Conservation (phyloP, 2,329 filamentous ascomycete species). For the Remersonia thermophila region DNA sequence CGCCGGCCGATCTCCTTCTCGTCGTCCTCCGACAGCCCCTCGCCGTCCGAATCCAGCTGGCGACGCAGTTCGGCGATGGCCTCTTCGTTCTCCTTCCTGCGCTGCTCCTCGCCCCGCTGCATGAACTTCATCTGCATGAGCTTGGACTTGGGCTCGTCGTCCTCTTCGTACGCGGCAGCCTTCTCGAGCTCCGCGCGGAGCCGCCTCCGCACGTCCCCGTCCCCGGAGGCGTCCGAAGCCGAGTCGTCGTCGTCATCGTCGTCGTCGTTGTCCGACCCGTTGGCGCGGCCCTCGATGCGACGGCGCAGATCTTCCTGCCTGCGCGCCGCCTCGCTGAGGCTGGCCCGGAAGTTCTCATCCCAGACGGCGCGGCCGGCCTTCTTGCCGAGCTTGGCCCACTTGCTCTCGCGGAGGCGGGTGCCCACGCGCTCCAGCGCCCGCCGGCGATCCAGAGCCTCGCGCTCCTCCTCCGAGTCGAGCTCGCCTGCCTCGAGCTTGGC, state of each 20-base stretch:
- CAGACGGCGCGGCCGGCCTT: conserved; percentile 68
- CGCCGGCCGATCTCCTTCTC: conserved; percentile 55
- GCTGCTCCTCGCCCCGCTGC: conserved; percentile 71
- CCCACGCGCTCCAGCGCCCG: conserved; percentile 78
- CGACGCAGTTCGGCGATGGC: conserved; percentile 56
- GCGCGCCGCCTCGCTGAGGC: conserved; percentile 68
- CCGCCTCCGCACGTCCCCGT: conserved; percentile 38
- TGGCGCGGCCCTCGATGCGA: conserved; percentile 59
- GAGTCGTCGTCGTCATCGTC: conserved; percentile 35
- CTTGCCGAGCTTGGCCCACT: conserved; percentile 80
- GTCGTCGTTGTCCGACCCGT: conserved; percentile 21
- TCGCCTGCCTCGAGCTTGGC: conserved; percentile 42
- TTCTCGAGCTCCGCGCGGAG: conserved; percentile 37
- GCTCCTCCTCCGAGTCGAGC: conserved; percentile 52
- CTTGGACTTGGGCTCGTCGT: conserved; percentile 47
- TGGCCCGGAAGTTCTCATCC: conserved; percentile 75
- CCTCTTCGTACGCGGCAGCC: conserved; percentile 32
- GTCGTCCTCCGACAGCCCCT: conserved; percentile 36
- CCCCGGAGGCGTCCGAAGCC: conserved; percentile 45
- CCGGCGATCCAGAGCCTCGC: conserved; percentile 54
- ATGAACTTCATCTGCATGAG: conserved; percentile 88
- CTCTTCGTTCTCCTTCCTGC: conserved; percentile 70
- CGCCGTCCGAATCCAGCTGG: conserved; percentile 55
- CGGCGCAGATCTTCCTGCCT: conserved; percentile 71
- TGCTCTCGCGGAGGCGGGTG: conserved; percentile 73